phyloP scores from a whole-genome alignment of 352 stramenopile species.

The Phytophthora lateralis region DNA sequence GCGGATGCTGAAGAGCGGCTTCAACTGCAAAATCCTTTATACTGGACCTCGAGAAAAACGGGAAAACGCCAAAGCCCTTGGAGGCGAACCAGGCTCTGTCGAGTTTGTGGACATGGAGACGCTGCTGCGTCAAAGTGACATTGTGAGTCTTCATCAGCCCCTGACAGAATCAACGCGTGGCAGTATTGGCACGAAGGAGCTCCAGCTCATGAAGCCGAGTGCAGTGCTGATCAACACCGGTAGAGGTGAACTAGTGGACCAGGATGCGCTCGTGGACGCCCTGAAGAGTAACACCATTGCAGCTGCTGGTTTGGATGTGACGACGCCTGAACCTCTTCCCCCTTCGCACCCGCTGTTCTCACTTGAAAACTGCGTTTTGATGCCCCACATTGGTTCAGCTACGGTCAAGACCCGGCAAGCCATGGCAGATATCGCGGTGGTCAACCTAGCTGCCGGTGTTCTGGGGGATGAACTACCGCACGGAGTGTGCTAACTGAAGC shows the following conservation, averaged over 20 bases:
- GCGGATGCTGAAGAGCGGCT: conserved; percentile 80
- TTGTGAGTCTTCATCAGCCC: conserved; percentile 88
- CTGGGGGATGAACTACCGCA: conserved; percentile 47
- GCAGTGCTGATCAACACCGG: conserved; percentile 94
- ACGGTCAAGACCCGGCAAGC: conserved; percentile 73
- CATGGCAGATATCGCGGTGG: conserved; percentile 77
- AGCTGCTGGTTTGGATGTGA: conserved; percentile 85
- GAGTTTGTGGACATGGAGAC: conserved; percentile 82
- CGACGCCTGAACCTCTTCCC: conserved; percentile 89
- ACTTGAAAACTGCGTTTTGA: conserved; percentile 69
- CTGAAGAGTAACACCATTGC: conserved; percentile 53
- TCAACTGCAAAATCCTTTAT: conserved; percentile 87
- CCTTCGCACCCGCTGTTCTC: conserved; percentile 71
- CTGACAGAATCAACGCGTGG: conserved; percentile 74
- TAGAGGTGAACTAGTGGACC: conserved; percentile 90
- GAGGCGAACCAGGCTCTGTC: conserved; percentile 29
- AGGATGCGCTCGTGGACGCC: conserved; percentile 67
- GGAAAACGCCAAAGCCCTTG: conserved; percentile 39
- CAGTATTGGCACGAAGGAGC: conserved; percentile 73
- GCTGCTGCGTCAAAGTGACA: conserved; percentile 79
- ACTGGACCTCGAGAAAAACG: conserved; percentile 70
- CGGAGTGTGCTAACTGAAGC: conserved; percentile 37
- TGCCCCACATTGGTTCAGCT: conserved; percentile 60
- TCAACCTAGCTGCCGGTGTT: conserved; percentile 66
- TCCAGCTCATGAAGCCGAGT: conserved; percentile 82